Base-by-base conservation (phyloP, 2,329 filamentous ascomycete genomes). In the Xylariaceae sp. region DNA sequence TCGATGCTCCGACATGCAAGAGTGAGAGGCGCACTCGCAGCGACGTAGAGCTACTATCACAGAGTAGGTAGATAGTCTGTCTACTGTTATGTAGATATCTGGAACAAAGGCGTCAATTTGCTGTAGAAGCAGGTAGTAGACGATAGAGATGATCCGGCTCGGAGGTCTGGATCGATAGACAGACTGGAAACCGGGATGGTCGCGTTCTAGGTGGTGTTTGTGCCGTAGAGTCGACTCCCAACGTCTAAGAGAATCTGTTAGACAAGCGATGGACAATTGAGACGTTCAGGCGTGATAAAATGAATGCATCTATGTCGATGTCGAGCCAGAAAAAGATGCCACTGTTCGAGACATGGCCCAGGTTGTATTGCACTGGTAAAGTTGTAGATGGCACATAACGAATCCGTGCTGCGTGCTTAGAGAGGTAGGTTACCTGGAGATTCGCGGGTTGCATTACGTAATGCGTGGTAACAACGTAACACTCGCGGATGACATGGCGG, bases 181-280 rank as follows among this genome's bases (percentile, higher is more conserved):
- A 55, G 44, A 45, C 44, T 48, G 11, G 49, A 53, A 60, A 58
- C 55, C 58, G 61, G 37, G 53, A 53, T 56, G 54, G 53, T 53
- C 61, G 58, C 45, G 58, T 61, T 58, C 60, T 60, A 58, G 55
- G 54, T 37, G n/a, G 10, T 50, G 23, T 44, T 51, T 15, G 34
- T 45, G 39, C 17, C 17, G 52, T 44, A 35, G 50, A 55, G 50
- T 56, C 44, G 52, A 49, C 37, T 45, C 17, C 15, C 13, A 13
- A 6, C 49, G 53, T 57, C n/a, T 39, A 52, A 53, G 50, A 45
- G 54, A 45, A 53, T 30, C 35, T 51, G 49, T 50, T 42, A 54
- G 45, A 17, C 51, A 48, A 11, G 47, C 4, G 35, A 39, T 60
- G 51, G 42, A 52, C 50, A 58, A 56, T 60, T 53, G 52, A 37